Evolutionary conservation across 2,329 filamentous ascomycete species (phyloP), one percentile per base, ranked within the genome.

Genomic region (Fusarium camptoceras): DNA sequence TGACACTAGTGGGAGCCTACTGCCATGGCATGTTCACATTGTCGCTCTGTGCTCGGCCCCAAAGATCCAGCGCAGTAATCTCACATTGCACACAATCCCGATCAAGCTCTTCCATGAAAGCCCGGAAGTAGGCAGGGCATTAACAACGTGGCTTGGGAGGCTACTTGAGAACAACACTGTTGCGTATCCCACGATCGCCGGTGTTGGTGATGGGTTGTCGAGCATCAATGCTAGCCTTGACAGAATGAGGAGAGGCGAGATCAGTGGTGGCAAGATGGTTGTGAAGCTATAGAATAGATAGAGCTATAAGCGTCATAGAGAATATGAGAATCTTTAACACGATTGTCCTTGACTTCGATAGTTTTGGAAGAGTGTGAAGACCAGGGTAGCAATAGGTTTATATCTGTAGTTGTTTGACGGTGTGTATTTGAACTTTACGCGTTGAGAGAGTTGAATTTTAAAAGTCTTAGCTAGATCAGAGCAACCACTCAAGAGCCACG

Each of bases 101-200:
- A 92, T 94, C 66, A 94, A 94, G 78, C 74, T 93, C 6, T 94
- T 93, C 74, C 92, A 94, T 74, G 88, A 91, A 61, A 84, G 89
- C 0, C 86, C 88, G 0, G 82, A 83, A 3, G 82, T 94, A 0
- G 92, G 92, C 0, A 86, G 89, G 66, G 83, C 83, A 1, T 76
- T 93, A 56, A 88, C 88, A 15, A 76, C 81, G 2, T 94, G 92
- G 92, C 80, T 93, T 27, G 91, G 93, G 76, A 80, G 83, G 25
- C 78, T 94, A n/a, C 77, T 94, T 9, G 81, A 84, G 11, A 80
- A 83, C 0, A 82, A 84, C 0, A 75, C 83, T 1, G 73, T 94
- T 5, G 79, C 83, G 7, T 83, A 89, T 7, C 91, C 91, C 0
- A 88, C 91, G 30, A 86, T 92, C n/a, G 84, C 92, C 20, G 86